Evolutionary conservation across 768 basidiomycete species (phyloP), one percentile per base, ranked within the genome.

Genomic region (Russula lepida): DNA sequence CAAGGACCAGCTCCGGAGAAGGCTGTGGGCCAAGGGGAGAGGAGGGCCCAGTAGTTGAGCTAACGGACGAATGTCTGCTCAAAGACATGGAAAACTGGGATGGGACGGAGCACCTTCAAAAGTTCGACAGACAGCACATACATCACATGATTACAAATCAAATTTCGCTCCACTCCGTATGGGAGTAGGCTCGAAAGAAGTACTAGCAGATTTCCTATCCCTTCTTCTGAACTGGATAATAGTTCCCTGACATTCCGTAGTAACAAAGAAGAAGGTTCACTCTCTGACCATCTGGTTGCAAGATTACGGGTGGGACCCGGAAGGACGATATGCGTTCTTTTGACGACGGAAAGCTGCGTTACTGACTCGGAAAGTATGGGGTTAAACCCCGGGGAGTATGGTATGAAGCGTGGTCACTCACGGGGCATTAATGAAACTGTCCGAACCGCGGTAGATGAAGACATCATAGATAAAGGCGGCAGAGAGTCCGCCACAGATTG

Each of bases 401-500:
- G 6, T 1, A 33, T 41, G 13, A 19, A 30, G 28, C 30, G 6
- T 21, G 8, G 19, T 41, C n/a, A 70, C 78, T 66, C 58, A 84
- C 84, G 80, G 80, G 64, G 70, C 73, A 68, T 84, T 84, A 49
- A 84, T 60, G 27, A 80, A 67, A 54, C 78, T 80, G 57, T 86
- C 84, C 4, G 75, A 66, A 19, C 83, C 85, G 3, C 75, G 76
- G 71, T 79, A 86, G 57, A 88, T 58, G 62, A 85, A 74, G 2
- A 73, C 47, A 66, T 89, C 86, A 64, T 89, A 89, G 41, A 81
- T 62, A 57, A 82, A 70, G 4, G 77, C 74, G 13, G 81, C 87
- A 6, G 72, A 68, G 60, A 81, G 76, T 51, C 77, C 84, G 27
- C 87, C 86, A 35, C 80, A 63, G 68, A 87, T 79, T 9, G 85